Conservation (phyloP, 2,329 filamentous ascomycete genomes). For the Fusarium sp. region DNA sequence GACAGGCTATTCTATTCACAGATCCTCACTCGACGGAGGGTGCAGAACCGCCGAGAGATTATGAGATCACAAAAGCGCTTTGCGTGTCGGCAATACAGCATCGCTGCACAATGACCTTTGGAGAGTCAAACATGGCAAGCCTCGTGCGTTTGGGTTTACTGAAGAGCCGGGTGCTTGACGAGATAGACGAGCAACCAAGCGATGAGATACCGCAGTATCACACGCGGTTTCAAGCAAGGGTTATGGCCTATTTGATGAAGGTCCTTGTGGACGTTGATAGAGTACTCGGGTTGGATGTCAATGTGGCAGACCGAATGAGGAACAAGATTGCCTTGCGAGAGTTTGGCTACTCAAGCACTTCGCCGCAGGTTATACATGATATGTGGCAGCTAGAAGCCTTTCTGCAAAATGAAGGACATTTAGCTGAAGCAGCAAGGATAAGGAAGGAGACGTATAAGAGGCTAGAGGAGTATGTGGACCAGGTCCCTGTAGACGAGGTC, state of each 20-base stretch:
- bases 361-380: constrained; percentile 14
- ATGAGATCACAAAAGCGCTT: background rate
- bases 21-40: background rate
- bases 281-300: background rate
- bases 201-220: background rate
- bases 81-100: constrained; percentile 19
- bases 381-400: constrained; percentile 12
- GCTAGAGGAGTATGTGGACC: constrained; percentile 4
- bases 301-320: constrained; percentile 9
- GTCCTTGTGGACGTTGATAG: constrained; percentile 2
- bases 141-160: background rate
- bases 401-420: background rate
- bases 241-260: constrained; percentile 14
- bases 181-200: background rate
- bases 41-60: background rate
- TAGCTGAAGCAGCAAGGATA: background rate
- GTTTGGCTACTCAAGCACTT: background rate
- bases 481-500: background rate
- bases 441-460: constrained; percentile 1
- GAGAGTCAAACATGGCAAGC: background rate
- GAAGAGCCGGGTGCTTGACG: constrained; percentile 5
- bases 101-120: constrained; percentile 1
- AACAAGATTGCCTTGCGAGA: constrained; percentile 7
- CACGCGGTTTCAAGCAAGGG: background rate
- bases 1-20: background rate